These are phyloP conservation scores for Clonostachys sp. DNA, from an alignment of 2,329 filamentous ascomycete genomes.

Conservation along the genomic window DNA sequence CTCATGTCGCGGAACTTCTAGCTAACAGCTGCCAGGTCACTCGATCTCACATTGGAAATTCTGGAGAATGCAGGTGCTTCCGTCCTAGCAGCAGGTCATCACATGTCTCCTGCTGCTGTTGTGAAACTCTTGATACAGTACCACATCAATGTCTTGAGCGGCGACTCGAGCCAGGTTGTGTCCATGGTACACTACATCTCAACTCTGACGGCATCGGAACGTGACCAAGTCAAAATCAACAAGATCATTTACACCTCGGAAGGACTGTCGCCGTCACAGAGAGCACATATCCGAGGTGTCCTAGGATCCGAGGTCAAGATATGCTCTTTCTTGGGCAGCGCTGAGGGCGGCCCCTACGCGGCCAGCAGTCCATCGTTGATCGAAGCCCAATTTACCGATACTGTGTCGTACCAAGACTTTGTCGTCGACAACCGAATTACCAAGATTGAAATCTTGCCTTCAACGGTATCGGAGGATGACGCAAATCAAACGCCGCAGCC, in stretches of 20 bases:
- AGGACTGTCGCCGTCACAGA: slow-evolving; percentile 22
- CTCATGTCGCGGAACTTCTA: no score
- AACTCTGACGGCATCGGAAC: slow-evolving; percentile 10
- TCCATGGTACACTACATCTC: slow-evolving; percentile 27
- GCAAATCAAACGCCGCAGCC: not conserved
- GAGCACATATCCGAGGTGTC: slow-evolving; percentile 17
- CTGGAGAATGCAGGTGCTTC: slow-evolving; percentile 34
- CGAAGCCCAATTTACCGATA: not conserved
- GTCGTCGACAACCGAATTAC: not conserved
- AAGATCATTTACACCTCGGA: slow-evolving; percentile 42
- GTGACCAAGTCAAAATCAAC: slow-evolving; percentile 17
- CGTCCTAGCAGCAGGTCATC: slow-evolving; percentile 25
- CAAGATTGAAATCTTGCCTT: not conserved
- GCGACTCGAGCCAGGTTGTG: slow-evolving; percentile 30
- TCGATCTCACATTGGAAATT: slow-evolving; percentile 32
- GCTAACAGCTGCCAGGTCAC: slow-evolving; percentile 13
- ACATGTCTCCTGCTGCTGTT: slow-evolving; percentile 15
- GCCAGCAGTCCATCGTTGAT: slow-evolving; percentile 19
- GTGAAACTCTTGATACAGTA: slow-evolving; percentile 19
- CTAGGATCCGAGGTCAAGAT: slow-evolving; percentile 23
- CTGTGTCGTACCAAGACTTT: slow-evolving; percentile 5
- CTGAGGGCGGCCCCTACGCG: slow-evolving; percentile 34
- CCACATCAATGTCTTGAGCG: slow-evolving; percentile 27
- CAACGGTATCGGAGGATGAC: no score
- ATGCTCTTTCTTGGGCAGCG: slow-evolving; percentile 32